These are phyloP conservation scores for Porcisia deanei DNA, from an alignment of 208 protist genomes.

Conservation along the genomic window DNA sequence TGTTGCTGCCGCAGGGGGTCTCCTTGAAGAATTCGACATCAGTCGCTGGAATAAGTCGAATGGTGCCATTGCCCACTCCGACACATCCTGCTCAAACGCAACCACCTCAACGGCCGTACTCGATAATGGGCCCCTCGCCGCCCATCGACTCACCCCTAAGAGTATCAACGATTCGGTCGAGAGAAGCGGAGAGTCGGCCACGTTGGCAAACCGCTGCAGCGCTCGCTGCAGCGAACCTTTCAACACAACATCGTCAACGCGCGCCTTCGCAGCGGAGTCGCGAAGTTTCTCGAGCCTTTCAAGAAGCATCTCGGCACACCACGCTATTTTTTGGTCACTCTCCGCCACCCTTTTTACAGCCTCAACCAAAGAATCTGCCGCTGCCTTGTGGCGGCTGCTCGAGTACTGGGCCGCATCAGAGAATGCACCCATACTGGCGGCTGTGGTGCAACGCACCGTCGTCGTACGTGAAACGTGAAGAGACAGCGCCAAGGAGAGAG, in stretches of 20 bases:
- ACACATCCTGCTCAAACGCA: conserved; percentile 6
- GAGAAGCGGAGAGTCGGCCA: conserved; percentile 29
- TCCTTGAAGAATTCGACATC: neutral
- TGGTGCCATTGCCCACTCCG: conserved; percentile 23
- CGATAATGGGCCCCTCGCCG: conserved; percentile 7
- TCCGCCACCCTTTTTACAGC: conserved; percentile 3
- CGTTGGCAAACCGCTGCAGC: conserved; percentile 10
- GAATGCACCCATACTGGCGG: neutral
- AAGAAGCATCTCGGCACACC: conserved; percentile 6
- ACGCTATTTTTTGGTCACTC: neutral
- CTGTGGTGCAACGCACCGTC: neutral
- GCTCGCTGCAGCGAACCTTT: neutral
- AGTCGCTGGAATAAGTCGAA: conserved; percentile 12
- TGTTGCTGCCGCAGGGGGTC: neutral
- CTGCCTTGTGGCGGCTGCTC: neutral
- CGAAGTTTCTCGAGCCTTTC: neutral
- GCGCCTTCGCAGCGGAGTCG: neutral
- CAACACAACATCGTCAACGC: neutral
- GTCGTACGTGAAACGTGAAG: conserved; percentile 10
- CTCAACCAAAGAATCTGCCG: neutral
- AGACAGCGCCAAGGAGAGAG: conserved; percentile 48
- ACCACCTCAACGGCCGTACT: neutral
- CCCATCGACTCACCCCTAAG: conserved; percentile 25
- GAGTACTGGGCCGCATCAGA: neutral
- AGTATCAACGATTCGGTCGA: conserved; percentile 26